Evolutionary conservation across 31 red algal genomes (phyloP).

Genomic region (Asparagopsis taxiformis): DNA sequence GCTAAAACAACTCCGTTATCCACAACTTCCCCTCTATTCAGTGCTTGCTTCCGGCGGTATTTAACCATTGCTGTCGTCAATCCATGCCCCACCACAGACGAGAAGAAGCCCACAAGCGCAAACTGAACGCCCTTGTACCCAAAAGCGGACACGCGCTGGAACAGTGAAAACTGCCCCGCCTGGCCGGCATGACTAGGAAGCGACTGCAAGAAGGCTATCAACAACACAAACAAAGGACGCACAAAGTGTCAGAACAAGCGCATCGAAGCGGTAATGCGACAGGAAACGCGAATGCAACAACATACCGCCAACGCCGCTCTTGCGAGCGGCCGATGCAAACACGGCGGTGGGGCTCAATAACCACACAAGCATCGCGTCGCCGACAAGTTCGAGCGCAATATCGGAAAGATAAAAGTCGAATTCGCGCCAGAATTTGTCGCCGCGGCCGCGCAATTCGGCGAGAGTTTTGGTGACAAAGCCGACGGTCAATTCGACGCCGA

Average conservation of each 20-base stretch:
- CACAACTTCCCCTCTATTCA: conserved; percentile 6
- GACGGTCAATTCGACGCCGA: conserved; percentile 77
- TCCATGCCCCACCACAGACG: conserved; percentile 86
- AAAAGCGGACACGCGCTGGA: conserved; percentile 50
- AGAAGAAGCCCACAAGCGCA: conserved; percentile 71
- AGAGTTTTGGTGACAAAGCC: conserved; percentile 83
- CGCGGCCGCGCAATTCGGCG: conserved; percentile 70
- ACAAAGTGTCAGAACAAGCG: no score
- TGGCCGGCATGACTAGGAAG: conserved; percentile 77
- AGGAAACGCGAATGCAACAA: no score
- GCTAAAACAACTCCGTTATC: conserved; percentile 58
- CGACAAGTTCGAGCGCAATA: conserved; percentile 86
- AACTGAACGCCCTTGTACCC: conserved; percentile 85
- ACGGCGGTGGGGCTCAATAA: conserved; percentile 69
- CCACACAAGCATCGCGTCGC: conserved; percentile 94
- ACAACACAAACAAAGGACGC: no score
- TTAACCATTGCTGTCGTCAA: conserved; percentile 78
- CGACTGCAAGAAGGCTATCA: conserved; percentile 4
- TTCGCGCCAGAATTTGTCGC: conserved; percentile 78
- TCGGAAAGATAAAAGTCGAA: conserved; percentile 93
- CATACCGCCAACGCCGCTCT: no score
- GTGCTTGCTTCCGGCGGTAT: conserved; percentile 3
- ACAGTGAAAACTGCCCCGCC: conserved; percentile 44
- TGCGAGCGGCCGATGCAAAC: not conserved
- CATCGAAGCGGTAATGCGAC: no score